Percentiles rank a stretch among this genome's conserved stretches.
phyloP scores from a whole-genome alignment of 2,329 filamentous ascomycete genomes.

The Trichoderma afroharzianum region DNA sequence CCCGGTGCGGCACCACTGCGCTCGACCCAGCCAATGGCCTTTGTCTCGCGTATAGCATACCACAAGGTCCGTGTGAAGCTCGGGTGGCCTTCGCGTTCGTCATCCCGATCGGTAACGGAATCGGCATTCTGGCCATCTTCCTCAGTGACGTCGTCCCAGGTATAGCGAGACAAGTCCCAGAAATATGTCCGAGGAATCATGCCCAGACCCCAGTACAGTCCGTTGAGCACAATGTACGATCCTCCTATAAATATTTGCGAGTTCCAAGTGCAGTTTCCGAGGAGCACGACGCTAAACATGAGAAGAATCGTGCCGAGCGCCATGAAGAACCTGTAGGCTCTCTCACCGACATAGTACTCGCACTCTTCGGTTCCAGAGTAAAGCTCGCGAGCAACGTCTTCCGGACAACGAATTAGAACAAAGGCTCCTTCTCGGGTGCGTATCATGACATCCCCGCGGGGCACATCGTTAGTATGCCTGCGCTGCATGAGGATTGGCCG shows the following conservation, averaged over 20 bases:
- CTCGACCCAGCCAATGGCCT: conserved; percentile 50
- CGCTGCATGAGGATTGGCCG: conserved; percentile 51
- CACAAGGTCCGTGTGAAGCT: conserved; percentile 56
- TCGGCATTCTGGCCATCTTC: conserved; percentile 37
- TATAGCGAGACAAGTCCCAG: conserved; percentile 57
- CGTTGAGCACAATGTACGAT: conserved; percentile 58
- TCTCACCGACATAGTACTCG: conserved; percentile 47
- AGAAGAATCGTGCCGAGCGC: conserved; percentile 56
- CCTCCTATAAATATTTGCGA: conserved; percentile 57
- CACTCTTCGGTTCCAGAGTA: conserved; percentile 61
- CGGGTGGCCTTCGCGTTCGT: conserved; percentile 39
- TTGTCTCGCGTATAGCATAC: conserved; percentile 55
- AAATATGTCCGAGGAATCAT: conserved; percentile 47
- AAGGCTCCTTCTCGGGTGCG: conserved; percentile 59
- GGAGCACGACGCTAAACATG: conserved; percentile 58
- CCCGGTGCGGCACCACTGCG: conserved; percentile 49
- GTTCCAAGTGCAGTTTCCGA: conserved; percentile 60
- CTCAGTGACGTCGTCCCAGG: conserved; percentile 40
- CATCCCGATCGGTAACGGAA: conserved; percentile 25
- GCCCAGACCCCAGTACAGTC: conserved; percentile 55
- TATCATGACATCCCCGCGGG: conserved; percentile 57
- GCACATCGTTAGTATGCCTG: conserved; percentile 45
- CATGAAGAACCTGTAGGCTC: conserved; percentile 51
- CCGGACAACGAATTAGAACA: conserved; percentile 53
- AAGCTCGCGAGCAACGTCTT: conserved; percentile 59